Evolutionary conservation across 352 stramenopile genomes (phyloP).

Genomic region (Phytophthora tubulina): DNA sequence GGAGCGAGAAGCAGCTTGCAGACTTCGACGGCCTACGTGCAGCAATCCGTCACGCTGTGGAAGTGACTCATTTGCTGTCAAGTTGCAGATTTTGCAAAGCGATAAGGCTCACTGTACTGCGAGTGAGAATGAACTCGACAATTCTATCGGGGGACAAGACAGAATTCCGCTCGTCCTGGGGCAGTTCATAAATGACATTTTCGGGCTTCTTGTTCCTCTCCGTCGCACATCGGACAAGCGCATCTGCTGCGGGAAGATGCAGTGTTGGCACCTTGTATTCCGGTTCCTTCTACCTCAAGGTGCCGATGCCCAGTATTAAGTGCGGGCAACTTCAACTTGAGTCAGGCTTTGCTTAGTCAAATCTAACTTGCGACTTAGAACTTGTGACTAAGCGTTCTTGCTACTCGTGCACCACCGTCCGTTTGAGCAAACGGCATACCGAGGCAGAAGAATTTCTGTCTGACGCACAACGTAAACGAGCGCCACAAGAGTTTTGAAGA

Average conservation of each 20-base stretch:
- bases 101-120: not conserved
- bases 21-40: conserved; percentile 9
- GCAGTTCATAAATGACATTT: conserved; percentile 15
- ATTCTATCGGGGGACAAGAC: not conserved
- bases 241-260: conserved; percentile 20
- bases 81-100: conserved; percentile 21
- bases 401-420: not conserved
- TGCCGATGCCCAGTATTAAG: not conserved
- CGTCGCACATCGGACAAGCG: conserved; percentile 1
- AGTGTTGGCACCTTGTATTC: conserved; percentile 21
- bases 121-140: not conserved
- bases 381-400: too few relatives aligned
- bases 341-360: conserved; percentile 20
- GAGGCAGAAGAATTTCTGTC: too few relatives aligned
- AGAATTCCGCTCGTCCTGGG: conserved; percentile 7
- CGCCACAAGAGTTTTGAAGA: conserved; percentile 13
- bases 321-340: conserved; percentile 19
- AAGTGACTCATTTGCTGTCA: conserved; percentile 25
- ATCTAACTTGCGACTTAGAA: not conserved
- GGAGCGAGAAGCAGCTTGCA: conserved; percentile 17
- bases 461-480: not conserved
- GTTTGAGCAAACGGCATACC: not conserved
- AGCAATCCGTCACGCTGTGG: conserved; percentile 5
- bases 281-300: conserved; percentile 12
- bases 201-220: conserved; percentile 8